Evolutionary conservation across 306 rosid species (phyloP).

Genomic region (Argentina anserina): DNA sequence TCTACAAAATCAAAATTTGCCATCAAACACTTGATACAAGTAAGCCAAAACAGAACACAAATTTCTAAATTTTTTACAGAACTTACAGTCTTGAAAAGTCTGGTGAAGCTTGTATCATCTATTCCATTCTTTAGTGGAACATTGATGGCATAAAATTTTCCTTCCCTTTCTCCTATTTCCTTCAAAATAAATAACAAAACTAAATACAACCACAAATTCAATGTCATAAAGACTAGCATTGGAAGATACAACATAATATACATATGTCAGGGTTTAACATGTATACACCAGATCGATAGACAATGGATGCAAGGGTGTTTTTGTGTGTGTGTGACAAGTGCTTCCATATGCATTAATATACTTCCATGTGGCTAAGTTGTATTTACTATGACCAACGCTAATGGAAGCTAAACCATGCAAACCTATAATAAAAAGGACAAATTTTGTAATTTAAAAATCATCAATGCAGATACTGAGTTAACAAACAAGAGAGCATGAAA

Average conservation of each 20-base stretch:
- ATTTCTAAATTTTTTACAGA: conserved; percentile 20
- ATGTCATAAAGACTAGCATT: conserved; percentile 2
- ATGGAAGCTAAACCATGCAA: not conserved
- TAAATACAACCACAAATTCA: conserved; percentile 31
- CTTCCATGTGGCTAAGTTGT: not conserved
- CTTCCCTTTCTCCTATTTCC: conserved; percentile 99
- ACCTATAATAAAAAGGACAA: not conserved
- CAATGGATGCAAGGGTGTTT: not conserved
- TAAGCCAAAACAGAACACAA: conserved; percentile 23
- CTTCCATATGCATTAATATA: not conserved
- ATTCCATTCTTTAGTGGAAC: conserved; percentile 98
- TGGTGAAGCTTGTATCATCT: conserved; percentile 90
- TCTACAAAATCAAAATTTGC: conserved; percentile 44
- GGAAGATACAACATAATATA: not conserved
- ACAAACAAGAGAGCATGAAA: conserved; percentile 24
- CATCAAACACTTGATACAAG: conserved; percentile 12
- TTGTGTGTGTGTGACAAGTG: not conserved
- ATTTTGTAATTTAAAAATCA: not conserved
- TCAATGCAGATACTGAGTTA: not conserved
- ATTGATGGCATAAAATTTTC: conserved; percentile 94
- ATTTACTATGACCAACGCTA: not conserved
- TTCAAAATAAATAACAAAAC: conserved; percentile 53
- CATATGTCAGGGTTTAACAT: conserved; percentile 5
- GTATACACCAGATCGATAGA: not conserved
- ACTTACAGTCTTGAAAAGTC: conserved; percentile 93